Evolutionary conservation across 352 stramenopile genomes (phyloP).

Genomic region (Pythium aphanidermatum): DNA sequence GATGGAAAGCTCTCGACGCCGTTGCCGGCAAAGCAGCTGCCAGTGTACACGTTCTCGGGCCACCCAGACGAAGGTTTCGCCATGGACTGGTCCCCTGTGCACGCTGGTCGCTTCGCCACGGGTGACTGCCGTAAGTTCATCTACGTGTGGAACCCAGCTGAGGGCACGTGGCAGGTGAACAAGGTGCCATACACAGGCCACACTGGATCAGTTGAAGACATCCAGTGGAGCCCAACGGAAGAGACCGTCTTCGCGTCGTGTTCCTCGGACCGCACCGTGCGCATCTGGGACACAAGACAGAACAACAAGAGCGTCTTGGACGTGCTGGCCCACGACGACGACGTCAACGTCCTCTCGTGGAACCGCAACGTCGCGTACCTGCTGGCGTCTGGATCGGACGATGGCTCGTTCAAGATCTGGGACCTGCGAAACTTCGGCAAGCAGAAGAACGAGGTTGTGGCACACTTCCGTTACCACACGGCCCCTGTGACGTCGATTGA

Average conservation of each 20-base stretch:
- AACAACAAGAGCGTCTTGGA: conserved; percentile 92
- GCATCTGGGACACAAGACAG: conserved; percentile 97
- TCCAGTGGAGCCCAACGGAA: conserved; percentile 98
- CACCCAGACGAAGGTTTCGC: conserved; percentile 97
- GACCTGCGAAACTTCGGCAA: conserved; percentile 91
- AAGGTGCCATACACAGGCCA: conserved; percentile 90
- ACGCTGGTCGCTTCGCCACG: conserved; percentile 88
- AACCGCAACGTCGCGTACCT: conserved; percentile 97
- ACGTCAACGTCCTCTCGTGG: conserved; percentile 99
- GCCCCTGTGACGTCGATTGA: conserved; percentile 97
- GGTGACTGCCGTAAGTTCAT: conserved; percentile 97
- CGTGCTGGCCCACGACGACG: conserved; percentile 90
- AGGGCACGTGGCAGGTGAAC: conserved; percentile 79
- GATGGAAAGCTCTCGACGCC: conserved; percentile 66
- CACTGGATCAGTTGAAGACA: conserved; percentile 94
- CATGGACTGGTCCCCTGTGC: conserved; percentile 95
- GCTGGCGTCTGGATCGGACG: conserved; percentile 96
- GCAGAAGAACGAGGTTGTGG: conserved; percentile 82
- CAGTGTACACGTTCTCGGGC: conserved; percentile 92
- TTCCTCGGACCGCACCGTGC: conserved; percentile 91
- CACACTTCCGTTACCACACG: conserved; percentile 94
- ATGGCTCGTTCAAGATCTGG: conserved; percentile 97
- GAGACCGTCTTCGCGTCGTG: conserved; percentile 94
- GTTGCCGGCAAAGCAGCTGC: conserved; percentile 47
- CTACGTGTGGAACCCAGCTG: conserved; percentile 89